Evolutionary conservation across 345 rosid species (phyloP).

Genomic region (Sapria himalayana): DNA sequence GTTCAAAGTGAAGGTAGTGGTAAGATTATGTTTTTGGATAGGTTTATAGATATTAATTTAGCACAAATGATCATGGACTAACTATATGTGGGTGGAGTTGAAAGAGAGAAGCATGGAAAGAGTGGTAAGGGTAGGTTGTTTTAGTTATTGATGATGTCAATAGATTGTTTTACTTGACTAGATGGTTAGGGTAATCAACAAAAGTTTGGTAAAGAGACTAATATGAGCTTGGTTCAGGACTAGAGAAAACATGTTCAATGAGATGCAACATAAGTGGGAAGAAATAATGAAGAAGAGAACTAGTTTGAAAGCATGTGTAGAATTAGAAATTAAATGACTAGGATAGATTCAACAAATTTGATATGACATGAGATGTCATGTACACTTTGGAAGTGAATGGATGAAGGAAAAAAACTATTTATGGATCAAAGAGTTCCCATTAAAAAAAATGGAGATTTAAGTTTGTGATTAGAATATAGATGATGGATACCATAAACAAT

Average conservation of each 20-base stretch:
- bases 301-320: background rate
- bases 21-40: background rate
- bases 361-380: too few relatives aligned
- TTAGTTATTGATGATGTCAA: background rate
- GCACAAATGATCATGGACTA: background rate
- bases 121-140: background rate
- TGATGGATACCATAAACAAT: too few relatives aligned
- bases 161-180: background rate
- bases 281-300: background rate
- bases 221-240: background rate
- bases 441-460: too few relatives aligned
- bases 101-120: background rate
- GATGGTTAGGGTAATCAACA: background rate
- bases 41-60: background rate
- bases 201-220: background rate
- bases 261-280: background rate
- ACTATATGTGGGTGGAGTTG: background rate
- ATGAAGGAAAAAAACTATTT: too few relatives aligned
- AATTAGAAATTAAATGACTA: too few relatives aligned
- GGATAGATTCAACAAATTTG: too few relatives aligned
- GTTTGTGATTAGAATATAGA: too few relatives aligned
- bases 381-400: too few relatives aligned
- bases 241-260: background rate
- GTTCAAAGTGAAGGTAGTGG: background rate
- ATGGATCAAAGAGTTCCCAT: too few relatives aligned